Conservation (phyloP, 805 yeast genomes). For the Pichia gijzeniarum region DNA sequence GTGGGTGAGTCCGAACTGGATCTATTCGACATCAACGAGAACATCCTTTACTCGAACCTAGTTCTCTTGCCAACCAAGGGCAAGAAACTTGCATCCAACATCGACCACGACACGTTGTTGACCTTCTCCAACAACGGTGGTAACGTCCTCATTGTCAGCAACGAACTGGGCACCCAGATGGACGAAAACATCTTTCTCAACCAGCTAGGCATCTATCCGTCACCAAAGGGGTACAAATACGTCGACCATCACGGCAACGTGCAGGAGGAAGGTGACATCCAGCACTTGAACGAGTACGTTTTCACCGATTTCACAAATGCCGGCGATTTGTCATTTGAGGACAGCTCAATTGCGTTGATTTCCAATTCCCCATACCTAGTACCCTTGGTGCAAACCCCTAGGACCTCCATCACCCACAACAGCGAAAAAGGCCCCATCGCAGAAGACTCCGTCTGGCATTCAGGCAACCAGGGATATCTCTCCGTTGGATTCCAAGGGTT, state of each 20-base stretch:
- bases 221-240: slow-evolving; percentile 64
- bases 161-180: slow-evolving; percentile 48
- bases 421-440: slow-evolving; percentile 13
- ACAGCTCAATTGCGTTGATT: slow-evolving; percentile 64
- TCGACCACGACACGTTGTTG: slow-evolving; percentile 46
- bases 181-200: slow-evolving; percentile 60
- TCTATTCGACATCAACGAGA: slow-evolving; percentile 35
- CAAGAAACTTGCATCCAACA: slow-evolving; percentile 33
- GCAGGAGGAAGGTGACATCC: no score
- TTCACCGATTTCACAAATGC: slow-evolving; percentile 6
- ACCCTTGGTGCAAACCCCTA: slow-evolving; percentile 64
- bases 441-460: slow-evolving; percentile 56
- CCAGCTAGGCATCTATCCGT: slow-evolving; percentile 77
- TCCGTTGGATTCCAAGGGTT: slow-evolving; percentile 75
- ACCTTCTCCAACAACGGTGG: slow-evolving; percentile 65
- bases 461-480: slow-evolving; percentile 72
- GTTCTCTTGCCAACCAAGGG: slow-evolving; percentile 54
- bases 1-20: slow-evolving; percentile 10
- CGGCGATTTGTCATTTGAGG: slow-evolving; percentile 19
- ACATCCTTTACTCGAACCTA: slow-evolving; percentile 46
- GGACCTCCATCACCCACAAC: slow-evolving; percentile 48
- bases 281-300: slow-evolving; percentile 25
- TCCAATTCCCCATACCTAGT: slow-evolving; percentile 62
- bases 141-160: slow-evolving; percentile 59
- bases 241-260: slow-evolving; percentile 58